phyloP scores from a whole-genome alignment of 306 rosid genomes.

The Castanea crenata region DNA sequence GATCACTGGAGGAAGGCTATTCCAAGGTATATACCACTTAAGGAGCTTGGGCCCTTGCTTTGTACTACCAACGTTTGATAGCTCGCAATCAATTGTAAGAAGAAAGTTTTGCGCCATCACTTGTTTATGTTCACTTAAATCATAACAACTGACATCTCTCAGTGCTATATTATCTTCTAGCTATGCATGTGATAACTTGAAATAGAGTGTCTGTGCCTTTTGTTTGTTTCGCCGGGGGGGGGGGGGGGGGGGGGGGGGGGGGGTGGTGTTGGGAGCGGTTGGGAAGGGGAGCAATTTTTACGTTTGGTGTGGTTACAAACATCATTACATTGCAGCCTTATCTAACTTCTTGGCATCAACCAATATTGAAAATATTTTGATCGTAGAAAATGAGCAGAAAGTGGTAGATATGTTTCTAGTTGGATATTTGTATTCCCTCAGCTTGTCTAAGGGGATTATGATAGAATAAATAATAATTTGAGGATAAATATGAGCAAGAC shows the following conservation, averaged over 20 bases:
- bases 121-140: slow-evolving; percentile 5
- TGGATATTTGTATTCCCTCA: neutral
- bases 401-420: neutral
- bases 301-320: neutral
- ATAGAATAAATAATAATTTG: neutral
- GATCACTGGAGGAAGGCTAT: slow-evolving; percentile 74
- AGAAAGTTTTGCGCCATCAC: neutral
- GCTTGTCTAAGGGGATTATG: neutral
- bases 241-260: too few species aligned
- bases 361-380: neutral
- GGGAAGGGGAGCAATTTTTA: too few species aligned
- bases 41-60: slow-evolving; percentile 88
- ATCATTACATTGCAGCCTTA: neutral
- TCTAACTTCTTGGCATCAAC: neutral
- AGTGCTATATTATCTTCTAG: neutral
- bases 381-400: neutral
- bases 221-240: neutral
- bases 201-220: neutral
- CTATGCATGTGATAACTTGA: neutral
- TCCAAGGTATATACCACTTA: slow-evolving; percentile 58
- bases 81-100: slow-evolving; percentile 55
- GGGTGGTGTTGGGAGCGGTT: too few species aligned
- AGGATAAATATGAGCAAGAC: neutral
- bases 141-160: neutral
- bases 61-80: slow-evolving; percentile 71